Evolutionary conservation across 768 basidiomycete species (phyloP).

Genomic region (Lyophyllum semitale): DNA sequence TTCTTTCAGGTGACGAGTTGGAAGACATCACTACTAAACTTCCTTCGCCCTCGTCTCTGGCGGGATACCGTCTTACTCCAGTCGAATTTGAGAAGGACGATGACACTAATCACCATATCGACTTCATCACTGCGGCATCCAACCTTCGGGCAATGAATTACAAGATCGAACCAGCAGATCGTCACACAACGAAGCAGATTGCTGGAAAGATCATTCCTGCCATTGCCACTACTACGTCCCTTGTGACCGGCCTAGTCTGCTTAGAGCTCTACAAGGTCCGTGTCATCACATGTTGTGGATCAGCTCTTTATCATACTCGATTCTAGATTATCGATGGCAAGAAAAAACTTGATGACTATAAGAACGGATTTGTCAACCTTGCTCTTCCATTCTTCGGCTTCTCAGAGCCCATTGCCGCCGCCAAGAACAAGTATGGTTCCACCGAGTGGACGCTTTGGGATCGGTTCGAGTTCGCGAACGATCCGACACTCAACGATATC

Average conservation of each 20-base stretch:
- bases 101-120: conserved; percentile 96
- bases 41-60: conserved; percentile 88
- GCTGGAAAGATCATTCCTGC: conserved; percentile 99
- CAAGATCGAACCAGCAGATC: conserved; percentile 81
- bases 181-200: conserved; percentile 94
- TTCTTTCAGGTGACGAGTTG: conserved; percentile 48
- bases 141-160: conserved; percentile 97
- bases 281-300: not conserved
- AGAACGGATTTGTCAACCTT: conserved; percentile 98
- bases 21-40: conserved; percentile 65
- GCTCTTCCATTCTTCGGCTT: conserved; percentile 99
- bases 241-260: conserved; percentile 95
- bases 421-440: conserved; percentile 84
- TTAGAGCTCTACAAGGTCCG: conserved; percentile 93
- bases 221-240: conserved; percentile 96
- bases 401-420: conserved; percentile 92
- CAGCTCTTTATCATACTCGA: conserved; percentile 1
- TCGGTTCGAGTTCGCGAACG: conserved; percentile 88
- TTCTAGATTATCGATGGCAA: conserved; percentile 91
- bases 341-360: conserved; percentile 90
- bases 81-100: conserved; percentile 99
- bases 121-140: conserved; percentile 97
- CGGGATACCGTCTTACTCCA: conserved; percentile 92
- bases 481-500: conserved; percentile 87
- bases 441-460: conserved; percentile 99